Base-by-base conservation (phyloP, 495 filamentous ascomycete species). In the Pseudotulostoma volvatum region DNA sequence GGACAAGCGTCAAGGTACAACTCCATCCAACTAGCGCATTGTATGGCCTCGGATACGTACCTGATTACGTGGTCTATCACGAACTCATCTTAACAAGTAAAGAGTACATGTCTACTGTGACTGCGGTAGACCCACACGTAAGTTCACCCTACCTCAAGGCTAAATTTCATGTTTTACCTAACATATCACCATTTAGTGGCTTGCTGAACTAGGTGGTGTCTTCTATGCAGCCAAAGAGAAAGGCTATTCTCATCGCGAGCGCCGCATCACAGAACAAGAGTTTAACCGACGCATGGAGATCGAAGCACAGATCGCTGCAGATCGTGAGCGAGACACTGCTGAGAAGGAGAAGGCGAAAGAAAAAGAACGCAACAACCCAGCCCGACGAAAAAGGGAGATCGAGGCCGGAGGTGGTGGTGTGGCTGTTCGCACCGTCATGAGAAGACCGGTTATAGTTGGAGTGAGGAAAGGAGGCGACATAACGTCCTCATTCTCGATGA, bases 141-240 rank as follows among this genome's bases (percentile, higher is more conserved):
- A 64, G 64, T 57, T 36, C 5, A 14, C 16, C 16, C 21, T 23
- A 7, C n/a, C n/a, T n/a, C n/a, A n/a, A n/a, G n/a, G n/a, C n/a
- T n/a, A n/a, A n/a, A n/a, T n/a, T n/a, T n/a, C n/a, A n/a, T n/a
- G n/a, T n/a, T n/a, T n/a, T n/a, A n/a, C n/a, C n/a, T n/a, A n/a
- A n/a, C n/a, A n/a, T n/a, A 28, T 9, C 18, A 18, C 36, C 17
- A 4, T 20, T 8, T 40, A 71, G 66, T 99, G 92, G 92, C 76
- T 99, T 47, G 92, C 92, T 11, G 90, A 99, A 51, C 71, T 99
- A 15, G 92, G 92, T 15, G 92, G 86, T n/a, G 92, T 99, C 17
- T 99, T 96, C 60, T 99, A 96, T 62, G 86, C 80, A 9, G 74
- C 96, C 53, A 95, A 94, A 60, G 88, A 96, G 63, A 99, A 99